Evolutionary conservation across 179 eudicot species (phyloP), one percentile per base, ranked within the genome.

Genomic region (Spinacia oleracea): DNA sequence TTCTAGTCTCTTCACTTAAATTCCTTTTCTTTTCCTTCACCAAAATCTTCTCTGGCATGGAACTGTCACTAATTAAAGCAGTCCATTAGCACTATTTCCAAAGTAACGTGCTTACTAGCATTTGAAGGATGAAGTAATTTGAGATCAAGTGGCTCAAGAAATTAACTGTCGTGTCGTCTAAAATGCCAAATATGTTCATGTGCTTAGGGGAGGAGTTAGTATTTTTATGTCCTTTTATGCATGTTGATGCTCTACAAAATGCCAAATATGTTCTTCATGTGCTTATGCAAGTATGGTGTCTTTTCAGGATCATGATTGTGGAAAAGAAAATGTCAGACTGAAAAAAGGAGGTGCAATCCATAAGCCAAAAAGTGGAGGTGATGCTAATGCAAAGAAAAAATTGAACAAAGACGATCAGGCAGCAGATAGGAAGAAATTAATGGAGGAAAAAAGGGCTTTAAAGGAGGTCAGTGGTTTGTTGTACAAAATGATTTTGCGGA

Each of bases 381-480:
- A 79, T 65, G 80, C 65, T 73, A 74, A 76, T 70, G 31, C 74
- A 62, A 74, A 83, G 78, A 78, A 84, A 70, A 82, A 80, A 75
- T 78, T 71, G 74, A 79, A 80, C 38, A 72, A 72, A 67, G 74
- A 63, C 50, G 82, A 66, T 29, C 68, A 70, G 48, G 81, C 72
- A n/a, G 70, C 76, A 48, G 84, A 78, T 27, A 83, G 74, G 84
- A 84, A 82, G 85, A 86, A 79, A 79, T 77, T 88, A 64, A 86
- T 80, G 86, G 92, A 89, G 78, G 97, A 90, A 78, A 92, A 89
- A 82, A 91, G 77, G 58, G 85, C 55, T 64, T 87, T 71, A 75
- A 91, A 85, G 83, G 93, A 92, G 88, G 98, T 94, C 63, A 75
- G 92, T 75, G 71, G 62, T 48, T 56, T 83, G 46, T 15, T 34